Evolutionary conservation across 352 stramenopile species (phyloP).

Genomic region (Elongisporangium senticosum): DNA sequence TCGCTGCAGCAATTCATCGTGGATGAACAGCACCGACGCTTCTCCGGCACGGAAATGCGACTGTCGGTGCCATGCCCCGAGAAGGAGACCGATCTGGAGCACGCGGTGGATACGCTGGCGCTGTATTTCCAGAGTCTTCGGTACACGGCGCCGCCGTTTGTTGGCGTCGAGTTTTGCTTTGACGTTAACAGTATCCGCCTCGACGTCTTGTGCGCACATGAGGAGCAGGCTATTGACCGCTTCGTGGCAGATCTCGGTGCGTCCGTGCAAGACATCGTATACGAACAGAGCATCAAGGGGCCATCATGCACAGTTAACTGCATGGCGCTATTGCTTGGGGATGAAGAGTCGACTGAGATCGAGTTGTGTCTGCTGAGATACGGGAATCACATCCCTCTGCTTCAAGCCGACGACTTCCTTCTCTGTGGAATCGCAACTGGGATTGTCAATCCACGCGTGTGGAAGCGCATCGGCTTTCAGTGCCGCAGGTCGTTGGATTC

Average conservation of each 20-base stretch:
- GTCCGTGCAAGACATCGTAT: constrained; percentile 34
- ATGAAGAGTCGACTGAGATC: constrained; percentile 22
- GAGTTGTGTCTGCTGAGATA: constrained; percentile 66
- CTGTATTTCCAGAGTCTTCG: constrained; percentile 68
- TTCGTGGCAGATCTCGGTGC: constrained; percentile 44
- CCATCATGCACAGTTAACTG: constrained; percentile 30
- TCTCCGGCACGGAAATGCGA: constrained; percentile 78
- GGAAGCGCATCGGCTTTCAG: constrained; percentile 54
- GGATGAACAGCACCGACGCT: constrained; percentile 49
- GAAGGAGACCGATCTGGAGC: constrained; percentile 25
- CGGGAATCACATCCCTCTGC: constrained; percentile 64
- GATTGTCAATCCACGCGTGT: constrained; percentile 27
- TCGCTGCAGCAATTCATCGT: constrained; percentile 53
- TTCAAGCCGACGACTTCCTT: constrained; percentile 55
- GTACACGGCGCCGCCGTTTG: constrained; percentile 43
- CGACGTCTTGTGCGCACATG: constrained; percentile 28
- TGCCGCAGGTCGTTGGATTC: constrained; percentile 16
- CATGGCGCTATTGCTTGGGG: constrained; percentile 33
- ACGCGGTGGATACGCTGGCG: constrained; percentile 38
- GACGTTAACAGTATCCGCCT: constrained; percentile 31
- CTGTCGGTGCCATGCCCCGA: constrained; percentile 48
- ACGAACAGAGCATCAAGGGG: constrained; percentile 26
- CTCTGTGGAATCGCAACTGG: constrained; percentile 47
- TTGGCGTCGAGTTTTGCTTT: constrained; percentile 59
- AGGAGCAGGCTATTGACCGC: constrained; percentile 47